phyloP scores from a whole-genome alignment of 2,329 filamentous ascomycete species.

The Calycina marina region DNA sequence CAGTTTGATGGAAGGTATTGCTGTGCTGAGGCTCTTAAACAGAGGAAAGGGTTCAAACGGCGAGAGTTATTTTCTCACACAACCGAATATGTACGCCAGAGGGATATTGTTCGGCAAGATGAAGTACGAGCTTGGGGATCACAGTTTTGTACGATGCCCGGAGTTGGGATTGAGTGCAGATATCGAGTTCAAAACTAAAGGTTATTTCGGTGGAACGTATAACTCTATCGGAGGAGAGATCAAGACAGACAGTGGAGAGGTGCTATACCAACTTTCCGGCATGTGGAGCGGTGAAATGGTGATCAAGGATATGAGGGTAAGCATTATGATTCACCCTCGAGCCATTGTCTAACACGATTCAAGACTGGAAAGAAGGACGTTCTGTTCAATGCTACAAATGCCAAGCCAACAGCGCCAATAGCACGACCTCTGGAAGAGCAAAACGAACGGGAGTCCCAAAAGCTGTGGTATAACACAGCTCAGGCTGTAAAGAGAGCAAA shows the following conservation, averaged over 20 bases:
- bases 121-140: conserved; percentile 97
- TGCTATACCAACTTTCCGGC: conserved; percentile 82
- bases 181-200: conserved; percentile 97
- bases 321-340: conserved; percentile 14
- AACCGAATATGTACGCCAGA: conserved; percentile 97
- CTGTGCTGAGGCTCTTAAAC: conserved; percentile 71
- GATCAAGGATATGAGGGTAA: conserved; percentile 67
- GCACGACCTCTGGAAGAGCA: conserved; percentile 75
- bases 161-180: conserved; percentile 78
- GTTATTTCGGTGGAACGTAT: conserved; percentile 91
- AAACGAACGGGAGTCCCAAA: conserved; percentile 78
- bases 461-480: conserved; percentile 69
- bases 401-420: conserved; percentile 60
- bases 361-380: conserved; percentile 81
- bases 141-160: conserved; percentile 83
- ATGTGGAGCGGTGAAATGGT: conserved; percentile 93
- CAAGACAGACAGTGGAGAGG: conserved; percentile 76
- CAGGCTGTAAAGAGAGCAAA: conserved; percentile 72
- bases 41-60: conserved; percentile 51
- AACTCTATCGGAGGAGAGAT: conserved; percentile 90
- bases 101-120: conserved; percentile 97
- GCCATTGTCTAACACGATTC: background rate
- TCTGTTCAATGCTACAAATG: conserved; percentile 72
- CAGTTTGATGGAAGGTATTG: conserved; percentile 95
- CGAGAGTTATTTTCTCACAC: conserved; percentile 86